Evolutionary conservation across 441 rosid genomes (phyloP), one percentile per base, ranked within the genome.

Genomic region (Aleurites moluccanus): DNA sequence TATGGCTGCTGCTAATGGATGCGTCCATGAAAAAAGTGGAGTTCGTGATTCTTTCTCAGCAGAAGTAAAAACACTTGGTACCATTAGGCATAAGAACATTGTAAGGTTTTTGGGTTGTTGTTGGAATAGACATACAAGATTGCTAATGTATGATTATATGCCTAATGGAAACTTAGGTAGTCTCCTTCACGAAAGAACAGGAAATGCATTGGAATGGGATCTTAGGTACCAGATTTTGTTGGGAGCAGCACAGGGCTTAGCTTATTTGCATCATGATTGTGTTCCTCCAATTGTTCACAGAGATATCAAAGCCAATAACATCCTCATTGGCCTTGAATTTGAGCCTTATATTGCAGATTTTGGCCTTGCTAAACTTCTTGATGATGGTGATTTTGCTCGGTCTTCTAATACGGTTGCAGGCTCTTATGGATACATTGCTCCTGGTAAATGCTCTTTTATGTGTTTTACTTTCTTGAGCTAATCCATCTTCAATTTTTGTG

Each of bases 291-390:
- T 93, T 60, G 94, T 96, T 81, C 99, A 96, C 66, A 86, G 99
- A 35, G 97, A 96, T 79, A 93, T 96, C 80, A 96, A 96, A 82
- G 97, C 97, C 80, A 93, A 96, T 25, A 96, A 96, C 79, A 93
- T 96, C 69, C 89, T 96, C 50, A 87, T 96, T 28, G 98, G 98
- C 80, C 90, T 88, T 8, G 93, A 87, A 64, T 96, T 96, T 15
- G 98, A 96, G 79, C 94, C 99, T 9, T 96, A 93, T 76, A 92
- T 96, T 18, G 99, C 98, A 14, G 99, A 96, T 82, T 96, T 96
- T 44, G 97, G 98, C 70, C 91, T 96, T 69, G 98, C 97, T 49
- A 96, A 96, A 88, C 99, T 93, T 10, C 95, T 93, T 0, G 97
- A 93, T 60, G 97, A 89, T 53, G 94, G 94, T 9, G 96, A 95